Evolutionary conservation across 768 basidiomycete genomes (phyloP), one percentile per base, ranked within the genome.

Genomic region (Xanthoconium purpureum): DNA sequence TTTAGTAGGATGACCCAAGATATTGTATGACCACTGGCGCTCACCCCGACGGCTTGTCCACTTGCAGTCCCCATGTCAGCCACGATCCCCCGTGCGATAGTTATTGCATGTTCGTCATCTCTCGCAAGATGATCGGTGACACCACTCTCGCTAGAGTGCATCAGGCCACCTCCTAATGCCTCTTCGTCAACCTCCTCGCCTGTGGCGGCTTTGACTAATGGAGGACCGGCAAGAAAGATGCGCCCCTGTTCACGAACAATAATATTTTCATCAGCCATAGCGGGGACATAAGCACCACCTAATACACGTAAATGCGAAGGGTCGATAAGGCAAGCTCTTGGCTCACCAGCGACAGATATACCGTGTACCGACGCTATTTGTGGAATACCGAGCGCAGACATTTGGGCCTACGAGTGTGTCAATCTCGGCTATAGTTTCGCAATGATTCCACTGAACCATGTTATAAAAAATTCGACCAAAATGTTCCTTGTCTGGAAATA

Each of bases 391-490:
- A 93, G 76, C 1, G 92, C 91, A 47, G 93, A 95, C 90, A 96
- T 89, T 78, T 93, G 92, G 6, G 91, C 90, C 89, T 91, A 63
- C 43, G 46, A 50, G 38, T n/a, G 47, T 36, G 62, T 63, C 56
- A 64, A 39, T n/a, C 33, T 50, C 37, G 55, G 11, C 8, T 15
- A 42, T 33, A 49, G 51, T n/a, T 29, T 50, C 15, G 20, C 32
- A 47, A 40, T n/a, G 38, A 62, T 47, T 24, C 44, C 18, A 47
- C 50, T 40, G 35, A 54, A 88, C 94, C 93, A 96, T 96, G 65
- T 98, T 97, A 71, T 94, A 97, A 74, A 98, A 98, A 66, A 97
- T 96, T 6, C 94, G 83, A 5, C 94, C 94, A 63, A 98, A 98
- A 68, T 98, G 93, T 60, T 96, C 89, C 70, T 86, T 91, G 76